Conservation (phyloP, 176 grass and related monocot genomes). For the Triticum timopheevii region DNA sequence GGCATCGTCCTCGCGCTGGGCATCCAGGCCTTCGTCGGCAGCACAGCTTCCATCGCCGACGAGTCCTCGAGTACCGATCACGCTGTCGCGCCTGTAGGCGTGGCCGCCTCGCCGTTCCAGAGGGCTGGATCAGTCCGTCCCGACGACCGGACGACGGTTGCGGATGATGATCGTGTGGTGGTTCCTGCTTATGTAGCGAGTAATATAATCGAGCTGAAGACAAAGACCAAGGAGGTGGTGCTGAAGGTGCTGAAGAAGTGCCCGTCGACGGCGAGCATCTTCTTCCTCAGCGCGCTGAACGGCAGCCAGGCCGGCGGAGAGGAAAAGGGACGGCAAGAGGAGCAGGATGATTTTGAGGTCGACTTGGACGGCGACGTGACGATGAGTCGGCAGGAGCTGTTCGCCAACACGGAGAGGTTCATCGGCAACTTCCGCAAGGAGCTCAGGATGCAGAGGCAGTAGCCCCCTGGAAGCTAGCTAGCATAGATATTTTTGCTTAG, state of each 20-base stretch:
- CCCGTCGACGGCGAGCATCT: slow-evolving; percentile 8
- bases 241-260: slow-evolving; percentile 10
- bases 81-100: not conserved
- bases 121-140: not conserved
- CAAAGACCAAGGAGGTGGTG: not conserved
- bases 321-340: not conserved
- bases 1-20: slow-evolving; percentile 1
- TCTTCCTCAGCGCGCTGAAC: not conserved
- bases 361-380: not conserved
- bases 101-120: not conserved
- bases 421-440: not conserved
- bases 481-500: too few relatives aligned
- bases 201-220: not conserved
- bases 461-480: not conserved
- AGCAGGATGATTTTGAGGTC: not conserved
- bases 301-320: not conserved
- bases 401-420: not conserved
- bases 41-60: too few relatives aligned
- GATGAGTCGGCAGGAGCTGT: slow-evolving; percentile 15
- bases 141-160: not conserved
- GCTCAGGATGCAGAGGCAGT: not conserved
- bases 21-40: not conserved
- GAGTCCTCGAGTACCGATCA: not conserved
- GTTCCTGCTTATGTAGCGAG: not conserved
- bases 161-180: not conserved